Percentiles rank a stretch among this genome's conserved stretches.
phyloP scores from a whole-genome alignment of 805 yeast genomes.

The Wickerhamomyces xylosicus region DNA sequence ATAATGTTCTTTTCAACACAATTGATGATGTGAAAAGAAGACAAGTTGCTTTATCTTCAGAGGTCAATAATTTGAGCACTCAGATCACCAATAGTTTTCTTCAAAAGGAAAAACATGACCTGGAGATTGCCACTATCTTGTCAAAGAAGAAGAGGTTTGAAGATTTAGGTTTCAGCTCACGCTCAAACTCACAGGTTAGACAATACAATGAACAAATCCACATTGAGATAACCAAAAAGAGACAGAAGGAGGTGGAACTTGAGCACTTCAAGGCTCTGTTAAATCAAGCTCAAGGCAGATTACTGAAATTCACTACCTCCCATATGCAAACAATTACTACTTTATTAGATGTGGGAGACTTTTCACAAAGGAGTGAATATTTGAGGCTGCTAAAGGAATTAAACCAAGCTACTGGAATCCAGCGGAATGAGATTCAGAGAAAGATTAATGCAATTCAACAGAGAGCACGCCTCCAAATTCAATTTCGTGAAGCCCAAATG shows the following conservation, averaged over 20 bases:
- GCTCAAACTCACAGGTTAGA: background rate
- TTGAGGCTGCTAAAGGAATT: conserved; percentile 1
- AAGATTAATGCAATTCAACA: too few species aligned
- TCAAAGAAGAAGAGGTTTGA: background rate
- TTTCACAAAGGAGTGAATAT: conserved; percentile 1
- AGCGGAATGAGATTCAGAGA: too few species aligned
- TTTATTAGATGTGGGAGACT: background rate
- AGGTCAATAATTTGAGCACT: background rate
- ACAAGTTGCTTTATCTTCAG: background rate
- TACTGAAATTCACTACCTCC: too few species aligned
- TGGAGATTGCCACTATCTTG: too few species aligned
- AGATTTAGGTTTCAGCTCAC: background rate
- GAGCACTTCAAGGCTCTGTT: background rate
- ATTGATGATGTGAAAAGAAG: background rate
- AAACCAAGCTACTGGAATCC: too few species aligned
- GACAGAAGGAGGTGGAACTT: background rate
- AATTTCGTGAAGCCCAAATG: too few species aligned
- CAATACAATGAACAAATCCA: background rate
- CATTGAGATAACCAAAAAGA: too few species aligned
- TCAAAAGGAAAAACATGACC: background rate
- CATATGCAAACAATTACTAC: too few species aligned
- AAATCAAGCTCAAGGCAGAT: background rate
- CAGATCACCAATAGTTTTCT: background rate
- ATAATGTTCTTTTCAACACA: background rate
- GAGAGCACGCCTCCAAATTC: too few species aligned